Percentiles rank a stretch among this genome's conserved stretches.
phyloP scores from a whole-genome alignment of 2,329 filamentous ascomycete genomes.

The Orbilia javanica region DNA sequence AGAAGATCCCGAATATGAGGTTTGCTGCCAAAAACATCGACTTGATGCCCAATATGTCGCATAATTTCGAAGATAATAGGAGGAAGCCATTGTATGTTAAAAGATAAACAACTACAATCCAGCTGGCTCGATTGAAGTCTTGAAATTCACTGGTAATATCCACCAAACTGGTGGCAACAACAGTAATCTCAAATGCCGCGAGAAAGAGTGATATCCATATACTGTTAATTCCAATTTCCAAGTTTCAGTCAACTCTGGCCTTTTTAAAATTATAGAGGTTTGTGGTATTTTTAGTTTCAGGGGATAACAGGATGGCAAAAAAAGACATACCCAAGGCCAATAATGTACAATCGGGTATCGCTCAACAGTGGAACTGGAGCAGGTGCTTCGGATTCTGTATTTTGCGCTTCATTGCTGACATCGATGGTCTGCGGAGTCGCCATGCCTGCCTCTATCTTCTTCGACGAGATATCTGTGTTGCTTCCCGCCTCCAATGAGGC shows the following conservation, averaged over 20 bases:
- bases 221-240: constrained; percentile 14
- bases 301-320: neutral
- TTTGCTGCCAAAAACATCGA: constrained; percentile 64
- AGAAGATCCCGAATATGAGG: constrained; percentile 66
- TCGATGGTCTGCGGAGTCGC: constrained; percentile 32
- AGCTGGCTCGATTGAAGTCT: constrained; percentile 65
- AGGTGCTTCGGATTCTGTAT: constrained; percentile 1
- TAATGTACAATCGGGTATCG: constrained; percentile 47
- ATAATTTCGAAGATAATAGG: constrained; percentile 67
- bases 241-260: constrained; percentile 54
- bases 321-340: constrained; percentile 46
- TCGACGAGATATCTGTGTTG: constrained; percentile 42
- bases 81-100: constrained; percentile 68
- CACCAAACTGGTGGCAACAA: constrained; percentile 69
- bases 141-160: constrained; percentile 66
- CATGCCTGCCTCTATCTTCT: constrained; percentile 39
- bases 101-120: constrained; percentile 69
- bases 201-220: constrained; percentile 65
- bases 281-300: constrained; percentile 12
- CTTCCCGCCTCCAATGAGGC: constrained; percentile 47
- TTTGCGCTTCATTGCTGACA: constrained; percentile 20
- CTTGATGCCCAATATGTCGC: constrained; percentile 68
- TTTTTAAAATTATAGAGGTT: no score
- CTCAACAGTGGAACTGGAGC: constrained; percentile 29
- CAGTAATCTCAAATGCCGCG: constrained; percentile 68